Percentiles rank a stretch among this genome's conserved stretches.
Conservation (phyloP, 1,284 basidiomycete species). For the Cryptococcus deneoformans region DNA sequence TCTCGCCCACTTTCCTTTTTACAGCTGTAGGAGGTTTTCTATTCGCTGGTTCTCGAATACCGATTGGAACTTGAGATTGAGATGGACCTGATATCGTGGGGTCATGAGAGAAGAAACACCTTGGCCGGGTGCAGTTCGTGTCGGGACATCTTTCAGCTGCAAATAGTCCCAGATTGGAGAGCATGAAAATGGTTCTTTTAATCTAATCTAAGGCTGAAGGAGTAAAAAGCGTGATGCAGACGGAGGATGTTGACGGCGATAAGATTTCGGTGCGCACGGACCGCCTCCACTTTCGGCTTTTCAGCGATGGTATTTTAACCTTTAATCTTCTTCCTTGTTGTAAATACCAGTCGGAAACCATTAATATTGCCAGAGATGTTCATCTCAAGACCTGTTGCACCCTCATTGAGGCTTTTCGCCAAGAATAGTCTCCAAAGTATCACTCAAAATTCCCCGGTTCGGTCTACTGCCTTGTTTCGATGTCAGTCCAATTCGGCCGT, state of each 20-base stretch:
- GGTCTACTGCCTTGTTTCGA: no score
- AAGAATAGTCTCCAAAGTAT: no score
- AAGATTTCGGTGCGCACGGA: background rate
- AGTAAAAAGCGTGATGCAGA: background rate
- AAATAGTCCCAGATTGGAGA: slow-evolving; percentile 34
- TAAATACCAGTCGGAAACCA: background rate
- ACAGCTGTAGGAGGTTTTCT: slow-evolving; percentile 1
- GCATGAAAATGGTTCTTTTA: slow-evolving; percentile 19
- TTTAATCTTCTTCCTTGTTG: no score
- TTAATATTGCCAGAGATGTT: background rate
- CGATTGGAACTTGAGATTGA: background rate
- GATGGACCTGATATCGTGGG: background rate
- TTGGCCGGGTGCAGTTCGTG: slow-evolving; percentile 20
- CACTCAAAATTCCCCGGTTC: no score
- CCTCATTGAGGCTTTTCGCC: no score
- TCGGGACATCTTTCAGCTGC: slow-evolving; percentile 28
- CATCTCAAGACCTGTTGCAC: background rate
- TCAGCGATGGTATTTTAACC: no score
- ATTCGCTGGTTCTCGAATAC: slow-evolving; percentile 3
- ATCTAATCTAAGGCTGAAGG: background rate
- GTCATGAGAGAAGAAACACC: slow-evolving; percentile 36
- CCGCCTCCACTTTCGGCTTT: slow-evolving; percentile 2
- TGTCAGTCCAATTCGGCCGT: background rate
- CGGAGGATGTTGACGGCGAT: background rate
- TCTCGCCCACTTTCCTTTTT: slow-evolving; percentile 6